Percentiles rank a stretch among this genome's conserved stretches.
phyloP scores from a whole-genome alignment of 2,329 filamentous ascomycete genomes.

The Colletotrichum tropicicola region DNA sequence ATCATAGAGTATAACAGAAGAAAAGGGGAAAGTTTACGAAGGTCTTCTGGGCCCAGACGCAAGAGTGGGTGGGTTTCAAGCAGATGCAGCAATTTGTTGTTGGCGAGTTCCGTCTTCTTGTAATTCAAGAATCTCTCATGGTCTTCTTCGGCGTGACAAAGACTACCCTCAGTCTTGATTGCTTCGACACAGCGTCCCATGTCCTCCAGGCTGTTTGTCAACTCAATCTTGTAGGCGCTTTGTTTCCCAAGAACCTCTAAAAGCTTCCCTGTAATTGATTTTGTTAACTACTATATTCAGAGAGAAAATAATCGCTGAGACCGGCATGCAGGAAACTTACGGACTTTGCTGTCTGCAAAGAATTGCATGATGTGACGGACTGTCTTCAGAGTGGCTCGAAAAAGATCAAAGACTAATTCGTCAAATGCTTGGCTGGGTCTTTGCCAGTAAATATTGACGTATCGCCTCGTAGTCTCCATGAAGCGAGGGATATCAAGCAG shows the following conservation, averaged over 20 bases:
- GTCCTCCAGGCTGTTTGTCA: conserved; percentile 3
- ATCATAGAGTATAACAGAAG: too few species aligned
- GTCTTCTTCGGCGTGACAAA: neutral
- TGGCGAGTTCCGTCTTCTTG: neutral
- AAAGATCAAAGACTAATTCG: conserved; percentile 19
- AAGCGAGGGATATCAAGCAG: conserved; percentile 17
- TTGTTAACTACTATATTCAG: neutral
- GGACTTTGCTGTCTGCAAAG: conserved; percentile 19
- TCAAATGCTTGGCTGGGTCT: conserved; percentile 22
- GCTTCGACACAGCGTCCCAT: neutral
- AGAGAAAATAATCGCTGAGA: neutral
- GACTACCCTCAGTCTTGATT: conserved; percentile 5
- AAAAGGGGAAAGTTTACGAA: neutral
- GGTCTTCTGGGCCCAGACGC: neutral
- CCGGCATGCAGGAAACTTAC: neutral
- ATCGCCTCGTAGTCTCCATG: conserved; percentile 19
- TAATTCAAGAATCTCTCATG: neutral
- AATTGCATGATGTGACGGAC: conserved; percentile 29
- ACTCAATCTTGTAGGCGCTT: conserved; percentile 1
- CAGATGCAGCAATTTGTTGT: neutral
- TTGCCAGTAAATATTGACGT: conserved; percentile 22
- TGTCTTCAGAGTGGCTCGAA: conserved; percentile 7
- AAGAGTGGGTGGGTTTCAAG: neutral
- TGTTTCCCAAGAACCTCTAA: neutral
- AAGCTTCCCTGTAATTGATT: conserved; percentile 9